Conservation (phyloP, 306 rosid genomes). For the Quercus engelmannii region DNA sequence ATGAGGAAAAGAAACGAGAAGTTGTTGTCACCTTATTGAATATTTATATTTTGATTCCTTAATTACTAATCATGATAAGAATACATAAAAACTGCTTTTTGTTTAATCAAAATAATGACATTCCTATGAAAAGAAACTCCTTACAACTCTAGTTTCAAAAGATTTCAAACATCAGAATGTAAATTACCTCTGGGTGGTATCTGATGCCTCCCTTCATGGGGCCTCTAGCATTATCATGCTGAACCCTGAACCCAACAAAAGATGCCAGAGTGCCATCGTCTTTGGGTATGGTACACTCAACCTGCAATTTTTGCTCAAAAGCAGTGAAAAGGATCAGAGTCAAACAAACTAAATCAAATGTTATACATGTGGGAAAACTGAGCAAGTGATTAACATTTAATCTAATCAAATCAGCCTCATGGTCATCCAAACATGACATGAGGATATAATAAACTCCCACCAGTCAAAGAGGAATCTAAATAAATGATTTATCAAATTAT, state of each 20-base stretch:
- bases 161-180: neutral
- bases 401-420: neutral
- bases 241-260: conserved; percentile 86
- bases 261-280: conserved; percentile 85
- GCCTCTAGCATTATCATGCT: conserved; percentile 99
- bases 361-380: neutral
- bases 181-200: conserved; percentile 91
- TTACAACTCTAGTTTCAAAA: neutral
- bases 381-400: neutral
- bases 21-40: no score
- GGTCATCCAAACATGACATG: neutral
- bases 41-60: no score
- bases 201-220: conserved; percentile 99
- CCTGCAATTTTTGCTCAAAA: conserved; percentile 44
- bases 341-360: neutral
- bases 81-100: no score
- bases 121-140: neutral
- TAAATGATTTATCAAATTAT: neutral
- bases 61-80: no score
- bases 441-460: neutral
- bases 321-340: conserved; percentile 3
- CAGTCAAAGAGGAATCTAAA: no score
- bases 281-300: conserved; percentile 91
- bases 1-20: no score
- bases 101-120: neutral